phyloP scores from a whole-genome alignment of 176 grass and related monocot genomes.

The Triticum aestivum region IWGSC_CS_RefSeq_v2.1 NC_057799.1:13988920-13989419 shows the following conservation, averaged over 20 bases:
- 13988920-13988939: background rate
- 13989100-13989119: background rate
- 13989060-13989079: background rate
- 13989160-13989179: background rate
- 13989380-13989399: background rate
- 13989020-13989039: background rate
- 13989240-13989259: background rate
- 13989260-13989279: constrained; percentile 11
- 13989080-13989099: background rate
- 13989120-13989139: background rate
- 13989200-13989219: background rate
- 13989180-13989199: constrained; percentile 11
- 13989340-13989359: background rate
- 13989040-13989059: background rate
- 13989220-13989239: background rate
- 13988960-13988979: background rate
- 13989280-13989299: constrained; percentile 11
- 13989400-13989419: background rate
- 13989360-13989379: background rate
- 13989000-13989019: background rate
- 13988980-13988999: background rate
- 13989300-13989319: constrained; percentile 28
- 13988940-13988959: background rate
- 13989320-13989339: background rate
- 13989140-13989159: background rate